phyloP scores from a whole-genome alignment of 2,329 filamentous ascomycete species.

The Pleoardoris graminearum region DNA sequence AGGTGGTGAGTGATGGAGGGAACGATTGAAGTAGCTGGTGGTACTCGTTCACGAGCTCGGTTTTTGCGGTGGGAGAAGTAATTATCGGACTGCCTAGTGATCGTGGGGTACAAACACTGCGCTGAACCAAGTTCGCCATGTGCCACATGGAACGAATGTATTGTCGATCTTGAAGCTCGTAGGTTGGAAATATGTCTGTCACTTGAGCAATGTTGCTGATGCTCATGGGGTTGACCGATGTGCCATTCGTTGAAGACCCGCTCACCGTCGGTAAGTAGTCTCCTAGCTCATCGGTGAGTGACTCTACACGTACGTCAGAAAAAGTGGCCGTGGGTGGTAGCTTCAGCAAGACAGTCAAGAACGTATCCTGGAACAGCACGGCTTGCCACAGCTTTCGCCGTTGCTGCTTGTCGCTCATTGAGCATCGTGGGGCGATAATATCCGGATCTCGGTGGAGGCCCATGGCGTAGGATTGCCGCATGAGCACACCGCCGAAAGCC shows the following conservation, averaged over 20 bases:
- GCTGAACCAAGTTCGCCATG: slow-evolving; percentile 75
- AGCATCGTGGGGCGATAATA: slow-evolving; percentile 67
- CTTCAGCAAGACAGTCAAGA: slow-evolving; percentile 75
- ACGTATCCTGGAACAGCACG: slow-evolving; percentile 78
- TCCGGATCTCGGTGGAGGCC: slow-evolving; percentile 79
- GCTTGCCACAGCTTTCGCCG: slow-evolving; percentile 82
- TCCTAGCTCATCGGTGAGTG: slow-evolving; percentile 68
- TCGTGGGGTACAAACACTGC: slow-evolving; percentile 73
- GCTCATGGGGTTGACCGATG: slow-evolving; percentile 54
- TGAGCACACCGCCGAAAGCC: slow-evolving; percentile 77
- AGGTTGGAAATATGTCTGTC: slow-evolving; percentile 44
- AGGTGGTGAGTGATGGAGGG: slow-evolving; percentile 69
- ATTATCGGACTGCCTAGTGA: slow-evolving; percentile 75
- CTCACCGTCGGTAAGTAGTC: slow-evolving; percentile 62
- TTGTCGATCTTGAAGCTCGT: slow-evolving; percentile 43
- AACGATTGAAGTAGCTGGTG: slow-evolving; percentile 73
- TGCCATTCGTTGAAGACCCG: slow-evolving; percentile 52
- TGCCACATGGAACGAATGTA: slow-evolving; percentile 80
- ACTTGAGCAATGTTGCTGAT: slow-evolving; percentile 54
- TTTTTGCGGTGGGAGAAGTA: slow-evolving; percentile 68
- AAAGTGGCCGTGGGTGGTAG: slow-evolving; percentile 78
- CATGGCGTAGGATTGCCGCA: slow-evolving; percentile 80
- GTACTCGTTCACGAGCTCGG: slow-evolving; percentile 70
- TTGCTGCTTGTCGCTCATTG: slow-evolving; percentile 74
- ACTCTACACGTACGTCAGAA: slow-evolving; percentile 76